Evolutionary conservation across 192 early-diverging fungal species (phyloP).

Genomic region (Linnemannia hyalina): DNA sequence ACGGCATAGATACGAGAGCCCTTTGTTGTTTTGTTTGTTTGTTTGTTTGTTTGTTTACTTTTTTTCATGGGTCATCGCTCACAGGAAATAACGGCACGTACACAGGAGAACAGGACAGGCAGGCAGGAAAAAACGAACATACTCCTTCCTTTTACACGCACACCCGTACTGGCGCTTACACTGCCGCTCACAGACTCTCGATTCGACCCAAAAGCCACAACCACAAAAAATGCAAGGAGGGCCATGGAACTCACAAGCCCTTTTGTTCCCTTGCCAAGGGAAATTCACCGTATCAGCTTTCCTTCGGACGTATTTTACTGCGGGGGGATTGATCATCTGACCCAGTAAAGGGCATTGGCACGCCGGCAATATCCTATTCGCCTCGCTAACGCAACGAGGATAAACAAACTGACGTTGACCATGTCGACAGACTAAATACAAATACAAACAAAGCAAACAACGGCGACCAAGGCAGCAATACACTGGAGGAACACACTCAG

Average conservation of each 20-base stretch:
- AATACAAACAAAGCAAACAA: neutral
- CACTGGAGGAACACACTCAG: neutral
- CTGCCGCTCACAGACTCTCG: neutral
- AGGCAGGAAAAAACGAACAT: neutral
- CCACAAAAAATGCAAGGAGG: neutral
- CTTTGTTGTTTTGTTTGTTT: constrained; percentile 13
- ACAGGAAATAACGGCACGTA: too few species aligned
- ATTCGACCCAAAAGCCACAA: neutral
- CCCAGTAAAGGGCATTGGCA: neutral
- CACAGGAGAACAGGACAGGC: neutral
- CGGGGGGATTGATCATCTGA: constrained; percentile 6
- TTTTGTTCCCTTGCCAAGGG: neutral
- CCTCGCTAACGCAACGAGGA: neutral
- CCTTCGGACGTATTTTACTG: constrained; percentile 12
- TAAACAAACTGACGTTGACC: neutral
- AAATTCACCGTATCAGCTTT: neutral
- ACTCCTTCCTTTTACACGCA: neutral
- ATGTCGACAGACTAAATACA: neutral
- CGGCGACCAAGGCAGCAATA: neutral
- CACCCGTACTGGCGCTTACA: neutral
- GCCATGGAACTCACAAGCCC: neutral
- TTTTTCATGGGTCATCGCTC: neutral
- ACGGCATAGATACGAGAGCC: neutral
- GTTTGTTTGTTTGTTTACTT: neutral
- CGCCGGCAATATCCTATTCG: neutral